Evolutionary conservation across 148 eudicot genomes (phyloP).

Genomic region (Nepenthes mirabilis): DNA sequence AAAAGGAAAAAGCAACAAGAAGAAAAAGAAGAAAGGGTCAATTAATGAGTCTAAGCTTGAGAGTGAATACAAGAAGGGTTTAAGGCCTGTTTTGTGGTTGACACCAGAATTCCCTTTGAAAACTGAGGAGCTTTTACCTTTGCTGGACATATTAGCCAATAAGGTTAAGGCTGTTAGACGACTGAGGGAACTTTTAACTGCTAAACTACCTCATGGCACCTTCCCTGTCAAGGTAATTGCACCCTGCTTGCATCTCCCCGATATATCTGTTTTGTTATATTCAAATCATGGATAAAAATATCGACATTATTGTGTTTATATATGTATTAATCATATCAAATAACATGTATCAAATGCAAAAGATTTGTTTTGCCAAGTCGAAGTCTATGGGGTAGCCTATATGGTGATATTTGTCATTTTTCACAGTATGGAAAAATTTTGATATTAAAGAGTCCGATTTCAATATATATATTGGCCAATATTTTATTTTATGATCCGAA

Average conservation of each 20-base stretch:
- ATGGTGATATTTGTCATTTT: too few relatives aligned
- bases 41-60: conserved; percentile 45
- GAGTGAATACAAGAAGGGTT: conserved; percentile 81
- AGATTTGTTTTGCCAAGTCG: too few relatives aligned
- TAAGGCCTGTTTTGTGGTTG: conserved; percentile 82
- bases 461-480: too few relatives aligned
- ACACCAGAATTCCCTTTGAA: conserved; percentile 58
- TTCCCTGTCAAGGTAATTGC: conserved; percentile 46
- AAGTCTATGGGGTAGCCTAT: too few relatives aligned
- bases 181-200: conserved; percentile 66
- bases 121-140: conserved; percentile 72
- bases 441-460: too few relatives aligned
- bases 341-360: too few relatives aligned
- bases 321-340: too few relatives aligned
- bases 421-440: too few relatives aligned
- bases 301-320: too few relatives aligned
- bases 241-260: not conserved
- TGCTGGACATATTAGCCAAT: conserved; percentile 87
- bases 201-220: conserved; percentile 86
- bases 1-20: conserved; percentile 37
- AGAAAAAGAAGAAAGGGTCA: conserved; percentile 34
- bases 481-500: too few relatives aligned
- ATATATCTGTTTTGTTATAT: too few relatives aligned
- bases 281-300: too few relatives aligned
- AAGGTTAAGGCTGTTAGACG: conserved; percentile 91